These are phyloP conservation scores for Sporothrix dimorphospora DNA, from an alignment of 2,329 filamentous ascomycete genomes.

Conservation along the genomic window DNA sequence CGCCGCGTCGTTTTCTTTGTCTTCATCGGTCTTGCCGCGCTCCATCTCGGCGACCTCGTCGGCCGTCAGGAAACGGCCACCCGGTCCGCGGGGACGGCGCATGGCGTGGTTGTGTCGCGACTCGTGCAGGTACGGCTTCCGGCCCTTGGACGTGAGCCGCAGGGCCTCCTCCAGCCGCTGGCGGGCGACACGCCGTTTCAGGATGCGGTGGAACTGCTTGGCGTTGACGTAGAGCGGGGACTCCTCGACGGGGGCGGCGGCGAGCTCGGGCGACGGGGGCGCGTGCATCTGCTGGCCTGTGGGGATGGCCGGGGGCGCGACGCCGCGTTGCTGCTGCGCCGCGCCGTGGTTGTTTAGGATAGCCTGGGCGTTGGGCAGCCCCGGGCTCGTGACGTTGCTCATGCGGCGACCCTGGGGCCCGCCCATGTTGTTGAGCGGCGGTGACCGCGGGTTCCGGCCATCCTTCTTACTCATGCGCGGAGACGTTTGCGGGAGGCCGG, in stretches of 20 bases:
- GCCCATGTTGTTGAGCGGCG: slow-evolving; percentile 67
- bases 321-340: slow-evolving; percentile 43
- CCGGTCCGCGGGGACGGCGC: slow-evolving; percentile 89
- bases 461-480: slow-evolving; percentile 81
- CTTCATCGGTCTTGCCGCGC: slow-evolving; percentile 56
- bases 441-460: slow-evolving; percentile 72
- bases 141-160: slow-evolving; percentile 88
- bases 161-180: slow-evolving; percentile 93
- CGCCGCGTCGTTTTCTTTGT: slow-evolving; percentile 43
- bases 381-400: slow-evolving; percentile 77
- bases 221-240: slow-evolving; percentile 97
- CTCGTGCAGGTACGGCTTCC: slow-evolving; percentile 96
- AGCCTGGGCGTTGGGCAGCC: slow-evolving; percentile 71
- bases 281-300: slow-evolving; percentile 66
- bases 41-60: slow-evolving; percentile 94
- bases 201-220: slow-evolving; percentile 96
- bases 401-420: slow-evolving; percentile 62
- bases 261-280: slow-evolving; percentile 78
- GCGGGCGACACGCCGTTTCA: slow-evolving; percentile 89
- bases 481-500: slow-evolving; percentile 69
- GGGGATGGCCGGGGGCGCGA: slow-evolving; percentile 63
- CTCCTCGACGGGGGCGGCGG: slow-evolving; percentile 75
- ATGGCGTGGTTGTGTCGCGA: slow-evolving; percentile 98
- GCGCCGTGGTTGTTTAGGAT: slow-evolving; percentile 71
- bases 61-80: slow-evolving; percentile 92